Base-by-base conservation (phyloP, 2,329 filamentous ascomycete species). In the Albifimbria verrucaria region DNA sequence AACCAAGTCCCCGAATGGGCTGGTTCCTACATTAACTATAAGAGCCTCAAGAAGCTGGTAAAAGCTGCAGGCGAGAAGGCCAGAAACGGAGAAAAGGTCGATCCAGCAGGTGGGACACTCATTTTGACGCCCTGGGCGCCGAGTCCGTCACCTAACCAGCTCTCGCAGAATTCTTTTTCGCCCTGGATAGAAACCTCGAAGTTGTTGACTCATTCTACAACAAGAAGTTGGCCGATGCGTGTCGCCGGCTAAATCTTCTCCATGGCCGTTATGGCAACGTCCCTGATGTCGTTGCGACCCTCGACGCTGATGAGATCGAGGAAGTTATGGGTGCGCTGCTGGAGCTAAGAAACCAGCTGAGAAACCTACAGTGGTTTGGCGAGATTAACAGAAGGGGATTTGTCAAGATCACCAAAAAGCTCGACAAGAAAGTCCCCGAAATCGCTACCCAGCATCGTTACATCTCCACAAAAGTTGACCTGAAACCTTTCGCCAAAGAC, bases 391-490 rank as follows among this genome's bases (percentile, higher is more conserved):
- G 92, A 50, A 82, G 90, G 58, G 94, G 94, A 2, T 99, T 99
- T 65, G 85, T 95, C 69, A 99, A 99, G 76, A 99, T 99, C 70
- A 96, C 94, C 49, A 99, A 99, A 77, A 99, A 99, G 73, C 77
- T 97, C 45, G 94, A 99, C 73, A 99, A 99, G 76, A 97, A 96
- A 74, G 83, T 97, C 3, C 81, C 88, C 1, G 81, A 83, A 45
- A 83, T 86, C 3, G 82, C 86, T 49, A 87, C 90, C 0, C 92
- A 97, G 74, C 86, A 90, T 67, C 84, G 86, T 53, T 99, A 97
- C 66, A 80, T 99, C 55, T 85, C 89, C 41, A 91, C 91, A 46
- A 96, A 95, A 74, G 93, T 99, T 53, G 90, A 96, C 60, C 87
- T 90, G 2, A 87, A 87, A 59, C 84, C 90, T 1, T 99, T 99